These are phyloP conservation scores for Oryza nivara DNA, from an alignment of 176 grass and related monocot species.

Conservation along the genomic window DNA sequence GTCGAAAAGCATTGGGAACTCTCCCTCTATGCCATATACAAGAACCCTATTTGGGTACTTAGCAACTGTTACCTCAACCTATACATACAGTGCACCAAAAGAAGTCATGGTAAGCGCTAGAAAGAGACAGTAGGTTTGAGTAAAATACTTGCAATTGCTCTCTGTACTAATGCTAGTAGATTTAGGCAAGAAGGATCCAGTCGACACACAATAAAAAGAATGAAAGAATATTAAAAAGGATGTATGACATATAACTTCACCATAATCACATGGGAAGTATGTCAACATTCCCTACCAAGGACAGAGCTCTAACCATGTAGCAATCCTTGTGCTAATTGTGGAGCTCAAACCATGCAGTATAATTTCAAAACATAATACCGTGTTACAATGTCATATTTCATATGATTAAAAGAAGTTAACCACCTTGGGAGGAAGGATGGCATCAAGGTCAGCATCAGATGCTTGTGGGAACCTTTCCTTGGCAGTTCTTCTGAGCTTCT, in stretches of 20 bases:
- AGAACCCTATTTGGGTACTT: conserved; percentile 83
- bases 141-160: neutral
- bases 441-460: conserved; percentile 76
- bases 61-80: conserved; percentile 78
- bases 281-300: neutral
- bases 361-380: conserved; percentile 4
- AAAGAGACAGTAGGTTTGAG: neutral
- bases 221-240: neutral
- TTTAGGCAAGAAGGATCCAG: conserved; percentile 16
- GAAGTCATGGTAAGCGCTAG: neutral
- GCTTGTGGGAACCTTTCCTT: conserved; percentile 83
- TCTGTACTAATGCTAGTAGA: neutral
- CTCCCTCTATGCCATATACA: conserved; percentile 91
- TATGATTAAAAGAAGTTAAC: neutral
- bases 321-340: neutral
- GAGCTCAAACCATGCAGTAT: conserved; percentile 4
- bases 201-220: neutral
- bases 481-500: conserved; percentile 83
- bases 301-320: neutral
- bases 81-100: conserved; percentile 14
- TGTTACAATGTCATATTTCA: neutral
- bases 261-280: neutral
- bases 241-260: neutral
- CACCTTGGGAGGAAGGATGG: conserved; percentile 88
- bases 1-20: conserved; percentile 81